A percentile compares a stretch with the other conserved stretches of the same genome.
phyloP scores from a whole-genome alignment of 345 rosid species.

The Chamaenerion angustifolium region DNA sequence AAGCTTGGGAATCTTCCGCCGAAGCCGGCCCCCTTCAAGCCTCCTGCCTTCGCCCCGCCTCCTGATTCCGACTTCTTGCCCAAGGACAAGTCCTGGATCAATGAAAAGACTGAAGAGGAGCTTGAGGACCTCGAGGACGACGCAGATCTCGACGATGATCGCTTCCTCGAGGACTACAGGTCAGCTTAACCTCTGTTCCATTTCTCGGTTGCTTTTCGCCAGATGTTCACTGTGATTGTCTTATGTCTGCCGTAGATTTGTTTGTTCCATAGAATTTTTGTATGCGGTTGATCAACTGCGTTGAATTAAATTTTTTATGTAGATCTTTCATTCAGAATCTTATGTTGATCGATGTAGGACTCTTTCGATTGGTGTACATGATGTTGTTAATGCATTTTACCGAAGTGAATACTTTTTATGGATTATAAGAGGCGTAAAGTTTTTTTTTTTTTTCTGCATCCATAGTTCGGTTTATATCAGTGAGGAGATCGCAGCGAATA shows the following conservation, averaged over 20 bases:
- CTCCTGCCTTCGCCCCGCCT: constrained; percentile 61
- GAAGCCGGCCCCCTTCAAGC: constrained; percentile 82
- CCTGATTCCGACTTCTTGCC: constrained; percentile 51
- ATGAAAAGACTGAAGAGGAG: constrained; percentile 60
- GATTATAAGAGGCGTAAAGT: too few relatives aligned
- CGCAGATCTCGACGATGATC: constrained; percentile 60
- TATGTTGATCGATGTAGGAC: too few relatives aligned
- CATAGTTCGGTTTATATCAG: too few relatives aligned
- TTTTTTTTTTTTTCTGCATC: too few relatives aligned
- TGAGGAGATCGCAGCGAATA: too few relatives aligned
- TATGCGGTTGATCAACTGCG: too few relatives aligned
- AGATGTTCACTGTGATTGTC: background rate
- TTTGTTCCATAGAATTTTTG: too few relatives aligned
- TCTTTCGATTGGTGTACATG: too few relatives aligned
- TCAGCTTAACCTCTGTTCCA: constrained; percentile 3
- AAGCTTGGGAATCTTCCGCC: constrained; percentile 81
- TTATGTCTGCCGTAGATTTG: background rate
- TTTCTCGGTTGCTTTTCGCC: background rate
- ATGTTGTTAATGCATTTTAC: too few relatives aligned
- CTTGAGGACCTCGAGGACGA: constrained; percentile 78
- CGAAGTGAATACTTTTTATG: too few relatives aligned
- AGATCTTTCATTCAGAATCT: too few relatives aligned
- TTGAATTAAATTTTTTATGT: too few relatives aligned
- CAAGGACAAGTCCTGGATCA: constrained; percentile 72
- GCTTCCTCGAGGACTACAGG: constrained; percentile 91